Conservation (phyloP, 108 stramenopile genomes). For the Cylindrotheca fusiformis region DNA sequence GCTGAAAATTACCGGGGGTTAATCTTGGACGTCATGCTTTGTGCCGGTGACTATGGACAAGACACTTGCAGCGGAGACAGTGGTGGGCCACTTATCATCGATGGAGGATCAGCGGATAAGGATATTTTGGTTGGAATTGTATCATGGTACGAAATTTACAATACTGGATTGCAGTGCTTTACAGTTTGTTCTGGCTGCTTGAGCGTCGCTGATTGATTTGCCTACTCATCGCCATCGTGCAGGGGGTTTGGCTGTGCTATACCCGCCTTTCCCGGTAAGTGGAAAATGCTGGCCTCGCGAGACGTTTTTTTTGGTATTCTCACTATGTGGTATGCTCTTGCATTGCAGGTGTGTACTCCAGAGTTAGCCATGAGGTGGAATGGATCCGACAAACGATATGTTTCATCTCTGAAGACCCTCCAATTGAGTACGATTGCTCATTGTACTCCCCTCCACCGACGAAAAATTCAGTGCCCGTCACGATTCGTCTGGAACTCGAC, state of each 20-base stretch:
- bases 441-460: background rate
- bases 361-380: conserved; percentile 39
- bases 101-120: conserved; percentile 7
- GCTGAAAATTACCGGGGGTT: conserved; percentile 37
- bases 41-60: conserved; percentile 36
- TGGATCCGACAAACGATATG: conserved; percentile 56
- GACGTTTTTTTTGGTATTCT: background rate
- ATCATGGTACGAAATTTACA: conserved; percentile 24
- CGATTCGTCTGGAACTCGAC: conserved; percentile 23
- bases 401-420: conserved; percentile 35
- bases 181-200: too few relatives aligned
- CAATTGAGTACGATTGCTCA: conserved; percentile 41
- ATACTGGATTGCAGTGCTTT: background rate
- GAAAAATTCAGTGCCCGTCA: conserved; percentile 21
- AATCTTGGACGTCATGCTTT: conserved; percentile 59
- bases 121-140: conserved; percentile 43
- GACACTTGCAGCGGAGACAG: conserved; percentile 59
- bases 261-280: conserved; percentile 16
- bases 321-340: conserved; percentile 38
- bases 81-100: conserved; percentile 36
- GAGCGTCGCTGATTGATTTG: conserved; percentile 1
- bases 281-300: background rate
- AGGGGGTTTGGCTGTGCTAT: conserved; percentile 31
- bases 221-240: background rate
- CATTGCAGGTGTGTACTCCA: conserved; percentile 49